These are phyloP conservation scores for Podospora tetraspora DNA, from an alignment of 495 filamentous ascomycete genomes.

Conservation along the genomic window DNA sequence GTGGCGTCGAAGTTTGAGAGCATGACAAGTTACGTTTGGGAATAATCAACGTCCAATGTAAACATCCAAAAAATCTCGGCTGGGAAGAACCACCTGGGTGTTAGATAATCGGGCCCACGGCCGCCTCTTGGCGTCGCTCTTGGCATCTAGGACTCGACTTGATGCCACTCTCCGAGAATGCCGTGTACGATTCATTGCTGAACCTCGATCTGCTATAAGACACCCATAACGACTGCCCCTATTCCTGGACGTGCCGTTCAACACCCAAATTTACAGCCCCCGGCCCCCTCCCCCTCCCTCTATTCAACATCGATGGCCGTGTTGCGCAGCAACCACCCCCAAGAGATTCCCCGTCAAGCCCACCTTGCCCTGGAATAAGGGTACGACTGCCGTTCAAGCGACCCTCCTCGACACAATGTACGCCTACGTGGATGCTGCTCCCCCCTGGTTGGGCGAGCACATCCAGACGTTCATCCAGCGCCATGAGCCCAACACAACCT, in stretches of 20 bases:
- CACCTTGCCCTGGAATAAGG: slow-evolving; percentile 14
- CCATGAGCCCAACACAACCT: slow-evolving; percentile 18
- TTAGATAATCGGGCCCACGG: background rate
- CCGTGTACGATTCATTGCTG: background rate
- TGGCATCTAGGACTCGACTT: background rate
- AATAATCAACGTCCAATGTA: background rate
- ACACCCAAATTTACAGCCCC: background rate
- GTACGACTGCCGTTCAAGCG: slow-evolving; percentile 5
- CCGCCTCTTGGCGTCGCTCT: background rate
- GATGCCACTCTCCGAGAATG: background rate
- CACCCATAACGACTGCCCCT: background rate
- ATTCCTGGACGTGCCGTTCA: background rate
- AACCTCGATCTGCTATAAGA: background rate
- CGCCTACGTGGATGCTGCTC: slow-evolving; percentile 14
- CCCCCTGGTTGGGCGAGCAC: slow-evolving; percentile 21
- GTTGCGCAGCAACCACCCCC: background rate
- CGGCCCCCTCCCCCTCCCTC: too few species aligned
- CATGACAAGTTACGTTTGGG: background rate
- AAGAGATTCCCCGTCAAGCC: slow-evolving; percentile 20
- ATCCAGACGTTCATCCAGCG: slow-evolving; percentile 17
- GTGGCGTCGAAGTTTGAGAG: background rate
- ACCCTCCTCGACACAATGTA: slow-evolving; percentile 10
- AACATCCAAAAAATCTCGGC: background rate
- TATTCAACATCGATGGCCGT: background rate
- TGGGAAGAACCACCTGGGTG: background rate